Base-by-base conservation (phyloP, 352 stramenopile species). In the Thraustochytrium striatum region DNA sequence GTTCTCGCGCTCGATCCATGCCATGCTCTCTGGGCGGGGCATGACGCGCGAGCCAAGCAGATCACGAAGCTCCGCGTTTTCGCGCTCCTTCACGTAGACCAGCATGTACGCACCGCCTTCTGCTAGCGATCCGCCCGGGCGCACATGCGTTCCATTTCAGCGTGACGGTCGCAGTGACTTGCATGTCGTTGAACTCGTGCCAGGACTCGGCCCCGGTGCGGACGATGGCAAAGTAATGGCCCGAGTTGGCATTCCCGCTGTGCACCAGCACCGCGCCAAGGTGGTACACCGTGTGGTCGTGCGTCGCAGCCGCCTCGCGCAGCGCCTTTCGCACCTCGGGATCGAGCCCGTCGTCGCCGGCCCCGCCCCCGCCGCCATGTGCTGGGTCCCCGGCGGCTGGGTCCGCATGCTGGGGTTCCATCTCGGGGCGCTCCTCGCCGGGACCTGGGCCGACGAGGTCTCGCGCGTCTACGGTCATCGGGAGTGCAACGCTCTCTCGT, bases 201-300 rank as follows among this genome's bases (percentile, higher is more conserved):
- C 82, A 85, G 2, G 5, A 3, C 5, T 55, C 52, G 9, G 3
- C 25, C 7, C 28, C 35, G 0, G 55, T 55, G 3, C 58, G 43
- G 1, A 36, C 44, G n/a, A 79, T 89, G 32, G 85, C 83, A 43
- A 84, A 89, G 58, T 91, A 92, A 73, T 92, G 88, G 33, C 88
- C 88, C 32, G 80, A 87, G 36, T 81, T 87, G 2, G 85, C 81
- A 9, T 79, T 80, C 21, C 87, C 88, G 38, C 89, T 81, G 85
- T 92, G 88, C 50, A 91, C 83, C 43, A 92, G 83, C 47, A 91
- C 79, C 8, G 85, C 86, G 39, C 83, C 87, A 28, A 92, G 82
- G 32, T 47, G 44, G 78, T 91, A 92, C n/a, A n/a, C n/a, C n/a
- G n/a, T n/a, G n/a, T n/a, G n/a, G n/a, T n/a, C n/a, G 8, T 72